phyloP scores from a whole-genome alignment of 805 yeast genomes.

The Candida manassasensis region DNA sequence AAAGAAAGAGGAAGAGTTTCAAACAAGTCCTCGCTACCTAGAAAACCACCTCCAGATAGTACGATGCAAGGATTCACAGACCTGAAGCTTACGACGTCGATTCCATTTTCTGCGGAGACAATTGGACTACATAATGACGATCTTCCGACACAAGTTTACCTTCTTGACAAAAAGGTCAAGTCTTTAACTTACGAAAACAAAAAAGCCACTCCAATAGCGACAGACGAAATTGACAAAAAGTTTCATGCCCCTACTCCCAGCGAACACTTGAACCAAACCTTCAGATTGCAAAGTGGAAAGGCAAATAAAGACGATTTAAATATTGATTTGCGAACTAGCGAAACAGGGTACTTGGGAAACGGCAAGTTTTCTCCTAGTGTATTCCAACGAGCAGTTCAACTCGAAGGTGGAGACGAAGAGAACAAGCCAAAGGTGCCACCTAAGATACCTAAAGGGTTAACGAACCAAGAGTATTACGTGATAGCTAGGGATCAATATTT shows the following conservation, averaged over 20 bases:
- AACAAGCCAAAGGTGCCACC: slow-evolving; percentile 41
- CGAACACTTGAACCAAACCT: slow-evolving; percentile 28
- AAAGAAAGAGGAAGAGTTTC: slow-evolving; percentile 4
- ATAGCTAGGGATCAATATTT: slow-evolving; percentile 37
- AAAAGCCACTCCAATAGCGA: slow-evolving; percentile 17
- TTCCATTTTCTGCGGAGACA: slow-evolving; percentile 42
- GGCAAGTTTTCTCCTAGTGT: slow-evolving; percentile 37
- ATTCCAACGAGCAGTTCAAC: slow-evolving; percentile 24
- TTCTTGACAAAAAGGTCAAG: slow-evolving; percentile 30
- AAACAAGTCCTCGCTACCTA: slow-evolving; percentile 9
- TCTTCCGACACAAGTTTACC: slow-evolving; percentile 33
- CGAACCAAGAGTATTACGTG: slow-evolving; percentile 39
- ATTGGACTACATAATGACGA: slow-evolving; percentile 30
- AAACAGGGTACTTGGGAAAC: slow-evolving; percentile 39
- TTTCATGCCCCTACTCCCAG: slow-evolving; percentile 47
- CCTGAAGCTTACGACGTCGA: slow-evolving; percentile 15
- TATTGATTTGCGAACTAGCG: slow-evolving; percentile 26
- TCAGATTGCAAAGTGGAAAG: slow-evolving; percentile 20
- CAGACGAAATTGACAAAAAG: slow-evolving; percentile 30
- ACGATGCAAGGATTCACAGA: slow-evolving; percentile 5
- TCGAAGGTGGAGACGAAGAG: slow-evolving; percentile 10
- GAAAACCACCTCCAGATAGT: slow-evolving; percentile 16
- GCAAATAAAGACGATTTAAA: slow-evolving; percentile 16
- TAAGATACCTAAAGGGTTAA: slow-evolving; percentile 38
- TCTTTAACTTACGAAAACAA: slow-evolving; percentile 21